Conservation (phyloP, 2,329 filamentous ascomycete genomes). For the Phoma sp. region DNA sequence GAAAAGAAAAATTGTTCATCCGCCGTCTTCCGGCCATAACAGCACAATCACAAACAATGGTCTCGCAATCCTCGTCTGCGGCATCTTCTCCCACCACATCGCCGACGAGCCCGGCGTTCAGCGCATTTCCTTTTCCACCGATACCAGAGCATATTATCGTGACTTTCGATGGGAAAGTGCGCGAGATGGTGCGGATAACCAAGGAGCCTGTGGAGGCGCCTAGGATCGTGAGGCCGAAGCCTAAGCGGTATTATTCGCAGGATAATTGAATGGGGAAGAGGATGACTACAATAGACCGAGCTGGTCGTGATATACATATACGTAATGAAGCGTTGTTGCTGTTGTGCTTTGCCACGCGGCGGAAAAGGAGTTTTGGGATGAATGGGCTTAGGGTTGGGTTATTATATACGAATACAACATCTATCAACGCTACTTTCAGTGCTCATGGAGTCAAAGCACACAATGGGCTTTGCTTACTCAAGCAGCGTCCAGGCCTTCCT, state of each 20-base stretch:
- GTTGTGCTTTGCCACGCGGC: constrained; percentile 6
- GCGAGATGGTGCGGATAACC: constrained; percentile 33
- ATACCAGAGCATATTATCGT: constrained; percentile 36
- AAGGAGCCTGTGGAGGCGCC: constrained; percentile 15
- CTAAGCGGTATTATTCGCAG: constrained; percentile 12
- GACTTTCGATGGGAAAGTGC: constrained; percentile 35
- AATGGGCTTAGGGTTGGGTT: not conserved
- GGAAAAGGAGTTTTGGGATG: constrained; percentile 8
- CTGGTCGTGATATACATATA: not conserved
- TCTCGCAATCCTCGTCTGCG: constrained; percentile 6
- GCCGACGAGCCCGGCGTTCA: constrained; percentile 4
- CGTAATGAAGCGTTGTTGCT: constrained; percentile 2
- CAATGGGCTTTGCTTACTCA: not conserved
- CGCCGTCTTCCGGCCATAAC: constrained; percentile 1
- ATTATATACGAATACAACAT: constrained; percentile 1
- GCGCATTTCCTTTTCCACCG: constrained; percentile 18
- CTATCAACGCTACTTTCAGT: not conserved
- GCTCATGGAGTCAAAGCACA: not conserved
- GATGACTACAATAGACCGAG: not conserved
- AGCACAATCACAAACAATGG: constrained; percentile 3
- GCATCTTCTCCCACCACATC: constrained; percentile 13
- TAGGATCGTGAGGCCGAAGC: not conserved
- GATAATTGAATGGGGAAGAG: not conserved
- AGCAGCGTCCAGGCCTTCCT: not conserved
- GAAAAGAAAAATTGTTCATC: too few species aligned